A percentile compares a stretch with the other conserved stretches of the same genome.
Evolutionary conservation across 306 rosid species (phyloP).

Genomic region (Macrotyloma uniflorum): DNA sequence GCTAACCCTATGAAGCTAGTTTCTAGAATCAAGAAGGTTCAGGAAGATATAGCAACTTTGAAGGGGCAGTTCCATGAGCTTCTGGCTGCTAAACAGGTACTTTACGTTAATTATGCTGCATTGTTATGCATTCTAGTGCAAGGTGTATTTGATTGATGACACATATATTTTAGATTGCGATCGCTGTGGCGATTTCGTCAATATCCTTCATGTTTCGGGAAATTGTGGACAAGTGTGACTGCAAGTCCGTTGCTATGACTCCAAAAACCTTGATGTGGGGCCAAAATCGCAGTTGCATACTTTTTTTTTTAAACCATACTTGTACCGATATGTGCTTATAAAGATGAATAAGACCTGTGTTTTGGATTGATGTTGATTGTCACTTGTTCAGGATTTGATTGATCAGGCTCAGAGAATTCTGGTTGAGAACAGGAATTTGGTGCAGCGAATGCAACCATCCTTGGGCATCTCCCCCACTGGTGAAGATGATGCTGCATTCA

Average conservation of each 20-base stretch:
- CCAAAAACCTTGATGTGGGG: not conserved
- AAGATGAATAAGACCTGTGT: not conserved
- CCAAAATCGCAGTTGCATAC: not conserved
- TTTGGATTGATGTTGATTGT: conserved; percentile 29
- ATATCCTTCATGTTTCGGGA: not conserved
- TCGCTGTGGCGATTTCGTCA: not conserved
- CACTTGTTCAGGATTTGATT: conserved; percentile 73
- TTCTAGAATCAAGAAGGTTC: conserved; percentile 77
- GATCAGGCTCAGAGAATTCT: conserved; percentile 80
- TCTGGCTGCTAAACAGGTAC: conserved; percentile 85
- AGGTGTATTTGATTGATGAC: not conserved
- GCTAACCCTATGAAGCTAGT: conserved; percentile 88
- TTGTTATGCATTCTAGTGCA: not conserved
- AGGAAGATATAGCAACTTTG: conserved; percentile 65
- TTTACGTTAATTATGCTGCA: not conserved
- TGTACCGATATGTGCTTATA: not conserved
- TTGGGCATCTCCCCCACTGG: conserved; percentile 51
- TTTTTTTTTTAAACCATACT: not conserved
- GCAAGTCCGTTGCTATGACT: not conserved
- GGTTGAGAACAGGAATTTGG: conserved; percentile 68
- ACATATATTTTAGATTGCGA: not conserved
- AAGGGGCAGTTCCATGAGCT: conserved; percentile 82
- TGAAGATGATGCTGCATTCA: conserved; percentile 70
- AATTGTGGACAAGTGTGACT: not conserved
- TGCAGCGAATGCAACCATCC: conserved; percentile 78